Percentiles rank a stretch among this genome's conserved stretches.
These are phyloP conservation scores for Geotrichum ghanense DNA, from an alignment of 805 yeast species.

Conservation along the genomic window DNA sequence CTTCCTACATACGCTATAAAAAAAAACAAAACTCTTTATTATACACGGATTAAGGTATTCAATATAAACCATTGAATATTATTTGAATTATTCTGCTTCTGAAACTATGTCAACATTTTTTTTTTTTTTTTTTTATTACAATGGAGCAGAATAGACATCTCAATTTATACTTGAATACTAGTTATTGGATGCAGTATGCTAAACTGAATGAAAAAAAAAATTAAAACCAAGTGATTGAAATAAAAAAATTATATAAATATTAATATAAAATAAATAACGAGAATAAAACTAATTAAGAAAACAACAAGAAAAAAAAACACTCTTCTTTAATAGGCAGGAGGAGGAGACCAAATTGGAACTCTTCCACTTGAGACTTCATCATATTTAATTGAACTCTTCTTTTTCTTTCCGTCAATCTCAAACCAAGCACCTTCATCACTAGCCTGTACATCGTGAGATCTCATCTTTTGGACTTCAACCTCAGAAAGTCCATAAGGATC, in stretches of 20 bases:
- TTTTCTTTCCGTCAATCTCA: slow-evolving; percentile 25
- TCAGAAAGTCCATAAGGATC: slow-evolving; percentile 79
- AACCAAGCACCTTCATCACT: slow-evolving; percentile 59
- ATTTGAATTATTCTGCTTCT: no score
- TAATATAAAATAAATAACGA: neutral
- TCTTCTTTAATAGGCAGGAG: slow-evolving; percentile 10
- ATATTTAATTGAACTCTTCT: slow-evolving; percentile 37
- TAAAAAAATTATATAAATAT: no score
- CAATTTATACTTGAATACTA: no score
- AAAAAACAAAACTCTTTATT: no score
- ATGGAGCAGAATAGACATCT: no score
- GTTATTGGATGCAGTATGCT: no score
- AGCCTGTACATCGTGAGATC: slow-evolving; percentile 41
- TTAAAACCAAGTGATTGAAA: no score
- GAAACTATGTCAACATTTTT: no score
- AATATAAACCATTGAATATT: no score
- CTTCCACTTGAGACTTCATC: slow-evolving; percentile 7
- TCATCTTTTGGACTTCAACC: slow-evolving; percentile 43
- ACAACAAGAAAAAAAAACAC: neutral
- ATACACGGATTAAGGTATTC: no score
- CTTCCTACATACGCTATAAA: no score
- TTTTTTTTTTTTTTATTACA: no score
- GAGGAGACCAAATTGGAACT: slow-evolving; percentile 15
- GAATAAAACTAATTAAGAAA: neutral
- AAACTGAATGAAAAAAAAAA: neutral